Percentiles rank a stretch among this genome's conserved stretches.
Evolutionary conservation across 2,329 filamentous ascomycete genomes (phyloP).

Genomic region (Microcyclosporella mali): DNA sequence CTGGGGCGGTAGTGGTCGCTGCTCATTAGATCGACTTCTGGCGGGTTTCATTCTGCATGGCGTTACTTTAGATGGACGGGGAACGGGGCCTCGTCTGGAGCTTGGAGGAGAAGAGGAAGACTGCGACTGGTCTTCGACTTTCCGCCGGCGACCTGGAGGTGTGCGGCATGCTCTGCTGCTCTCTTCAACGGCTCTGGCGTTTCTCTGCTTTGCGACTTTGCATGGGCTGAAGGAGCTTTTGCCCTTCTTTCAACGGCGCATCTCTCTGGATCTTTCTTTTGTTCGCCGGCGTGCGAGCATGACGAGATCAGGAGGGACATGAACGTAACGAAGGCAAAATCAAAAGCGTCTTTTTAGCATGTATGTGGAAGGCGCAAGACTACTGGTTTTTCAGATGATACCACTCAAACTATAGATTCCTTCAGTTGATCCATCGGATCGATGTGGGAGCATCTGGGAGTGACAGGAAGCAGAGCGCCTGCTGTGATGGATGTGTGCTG

Average conservation of each 20-base stretch:
- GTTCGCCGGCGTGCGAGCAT: not conserved
- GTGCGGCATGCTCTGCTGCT: not conserved
- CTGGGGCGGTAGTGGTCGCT: conserved; percentile 16
- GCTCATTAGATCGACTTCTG: conserved; percentile 18
- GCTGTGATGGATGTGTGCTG: too few species aligned
- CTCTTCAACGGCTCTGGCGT: not conserved
- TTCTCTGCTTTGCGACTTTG: conserved; percentile 1
- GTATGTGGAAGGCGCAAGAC: conserved; percentile 7
- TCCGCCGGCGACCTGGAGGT: not conserved
- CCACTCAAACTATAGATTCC: not conserved
- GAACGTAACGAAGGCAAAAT: not conserved
- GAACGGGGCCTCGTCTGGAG: conserved; percentile 6
- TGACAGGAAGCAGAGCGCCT: too few species aligned
- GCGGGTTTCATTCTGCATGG: conserved; percentile 14
- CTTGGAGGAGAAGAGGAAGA: not conserved
- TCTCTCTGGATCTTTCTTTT: not conserved
- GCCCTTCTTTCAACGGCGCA: not conserved
- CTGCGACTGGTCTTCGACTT: conserved; percentile 2
- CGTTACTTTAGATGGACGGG: conserved; percentile 17
- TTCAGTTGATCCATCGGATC: too few species aligned
- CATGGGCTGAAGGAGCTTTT: conserved; percentile 7
- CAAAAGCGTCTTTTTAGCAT: not conserved
- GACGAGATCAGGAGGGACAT: not conserved
- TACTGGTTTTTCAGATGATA: conserved; percentile 10
- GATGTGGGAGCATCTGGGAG: too few species aligned